Percentiles rank a stretch among this genome's conserved stretches.
phyloP scores from a whole-genome alignment of 1,284 basidiomycete species.

The Ganoderma leucocontextum region DNA sequence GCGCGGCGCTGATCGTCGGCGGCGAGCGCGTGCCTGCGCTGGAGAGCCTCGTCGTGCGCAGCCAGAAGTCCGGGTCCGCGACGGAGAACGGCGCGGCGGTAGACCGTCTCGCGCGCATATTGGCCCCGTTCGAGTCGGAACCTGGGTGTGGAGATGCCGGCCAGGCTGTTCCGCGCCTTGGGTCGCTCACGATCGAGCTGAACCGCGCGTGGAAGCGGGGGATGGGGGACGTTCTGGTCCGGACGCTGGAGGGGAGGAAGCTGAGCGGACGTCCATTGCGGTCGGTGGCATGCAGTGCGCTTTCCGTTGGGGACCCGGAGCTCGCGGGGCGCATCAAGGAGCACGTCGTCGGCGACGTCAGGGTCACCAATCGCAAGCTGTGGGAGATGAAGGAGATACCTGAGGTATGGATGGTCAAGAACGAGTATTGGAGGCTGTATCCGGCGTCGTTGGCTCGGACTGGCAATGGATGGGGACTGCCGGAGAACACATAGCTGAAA shows the following conservation, averaged over 20 bases:
- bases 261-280: neutral
- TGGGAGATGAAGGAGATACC: neutral
- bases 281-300: neutral
- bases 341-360: neutral
- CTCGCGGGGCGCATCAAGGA: neutral
- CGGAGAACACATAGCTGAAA: neutral
- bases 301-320: neutral
- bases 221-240: neutral
- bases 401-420: neutral
- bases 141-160: too few species aligned
- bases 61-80: neutral
- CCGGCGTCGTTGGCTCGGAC: neutral
- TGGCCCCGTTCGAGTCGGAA: neutral
- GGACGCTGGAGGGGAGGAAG: neutral
- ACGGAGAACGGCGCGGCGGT: neutral
- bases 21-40: neutral
- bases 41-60: conserved; percentile 2
- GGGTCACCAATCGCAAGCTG: neutral
- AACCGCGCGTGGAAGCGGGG: neutral
- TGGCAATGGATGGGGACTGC: neutral
- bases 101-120: neutral
- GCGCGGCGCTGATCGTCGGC: neutral
- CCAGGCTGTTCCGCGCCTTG: neutral
- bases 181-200: neutral
- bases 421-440: neutral